Evolutionary conservation across 768 basidiomycete species (phyloP), one percentile per base, ranked within the genome.

Genomic region (Mycena galopus): DNA sequence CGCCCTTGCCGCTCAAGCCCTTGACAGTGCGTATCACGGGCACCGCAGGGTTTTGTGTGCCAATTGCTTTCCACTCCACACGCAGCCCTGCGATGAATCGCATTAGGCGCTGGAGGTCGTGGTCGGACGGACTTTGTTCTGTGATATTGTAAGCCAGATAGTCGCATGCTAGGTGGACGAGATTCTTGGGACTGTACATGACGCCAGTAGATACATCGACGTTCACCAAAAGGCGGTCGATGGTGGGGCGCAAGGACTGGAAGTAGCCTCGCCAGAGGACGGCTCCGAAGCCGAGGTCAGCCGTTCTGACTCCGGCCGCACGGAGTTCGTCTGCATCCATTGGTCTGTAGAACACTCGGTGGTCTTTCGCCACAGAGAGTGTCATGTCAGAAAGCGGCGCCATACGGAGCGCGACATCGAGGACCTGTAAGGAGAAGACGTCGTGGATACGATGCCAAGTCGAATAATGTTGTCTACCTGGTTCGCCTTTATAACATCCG

Each of bases 231-330:
- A 95, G 87, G 0, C 83, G 82, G 0, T 90, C 90, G 21, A 90
- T 85, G 0, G 88, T 88, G 4, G 94, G 93, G 25, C 94, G 86
- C 16, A 94, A 87, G 0, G 92, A 93, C 78, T 95, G 94, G 81
- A 95, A 95, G 66, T 93, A 94, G 0, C 94, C 94, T 4, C 94
- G 86, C 93, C 93, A 93, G 0, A 94, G 85, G 17, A 89, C 86
- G 81, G 76, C 56, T 83, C 86, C 11, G 82, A 86, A 62, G 90
- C 92, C 1, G n/a, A n/a, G n/a, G n/a, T n/a, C n/a, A n/a, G n/a
- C n/a, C n/a, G n/a, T n/a, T n/a, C n/a, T n/a, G n/a, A n/a, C n/a
- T n/a, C n/a, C n/a, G n/a, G n/a, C n/a, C n/a, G n/a, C n/a, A n/a
- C n/a, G n/a, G n/a, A n/a, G n/a, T n/a, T n/a, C n/a, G n/a, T n/a